A percentile compares a stretch with the other conserved stretches of the same genome.
These are phyloP conservation scores for Tolypocladium album DNA, from an alignment of 2,329 filamentous ascomycete genomes.

Conservation along the genomic window DNA sequence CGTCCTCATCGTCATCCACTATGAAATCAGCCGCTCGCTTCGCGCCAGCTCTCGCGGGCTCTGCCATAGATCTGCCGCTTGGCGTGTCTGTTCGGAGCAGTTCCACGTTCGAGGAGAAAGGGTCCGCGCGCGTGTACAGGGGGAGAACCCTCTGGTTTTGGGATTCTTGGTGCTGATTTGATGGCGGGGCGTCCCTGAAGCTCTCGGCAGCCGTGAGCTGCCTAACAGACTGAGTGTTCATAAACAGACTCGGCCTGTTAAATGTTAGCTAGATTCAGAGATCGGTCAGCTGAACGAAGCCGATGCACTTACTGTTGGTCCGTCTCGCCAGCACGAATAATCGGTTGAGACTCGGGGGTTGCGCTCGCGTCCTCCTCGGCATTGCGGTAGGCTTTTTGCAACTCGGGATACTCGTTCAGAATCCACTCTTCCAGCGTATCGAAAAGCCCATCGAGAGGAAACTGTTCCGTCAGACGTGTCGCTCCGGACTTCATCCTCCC, in stretches of 20 bases:
- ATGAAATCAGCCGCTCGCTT: not conserved
- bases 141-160: not conserved
- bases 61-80: not conserved
- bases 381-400: not conserved
- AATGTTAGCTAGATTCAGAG: not conserved
- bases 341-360: not conserved
- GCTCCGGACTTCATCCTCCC: no score
- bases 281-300: not conserved
- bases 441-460: constrained; percentile 9
- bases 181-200: constrained; percentile 11
- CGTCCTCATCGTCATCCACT: not conserved
- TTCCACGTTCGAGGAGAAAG: not conserved
- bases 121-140: not conserved
- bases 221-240: constrained; percentile 7
- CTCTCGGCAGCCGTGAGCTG: constrained; percentile 13
- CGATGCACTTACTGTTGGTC: not conserved
- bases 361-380: not conserved
- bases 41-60: not conserved
- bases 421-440: constrained; percentile 10
- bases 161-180: not conserved
- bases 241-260: not conserved
- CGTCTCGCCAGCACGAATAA: not conserved
- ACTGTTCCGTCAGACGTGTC: no score
- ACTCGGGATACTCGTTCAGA: constrained; percentile 4
- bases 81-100: not conserved